Evolutionary conservation across 2,329 filamentous ascomycete genomes (phyloP), one percentile per base, ranked within the genome.

Genomic region (Thielaviopsis ethacetica): DNA sequence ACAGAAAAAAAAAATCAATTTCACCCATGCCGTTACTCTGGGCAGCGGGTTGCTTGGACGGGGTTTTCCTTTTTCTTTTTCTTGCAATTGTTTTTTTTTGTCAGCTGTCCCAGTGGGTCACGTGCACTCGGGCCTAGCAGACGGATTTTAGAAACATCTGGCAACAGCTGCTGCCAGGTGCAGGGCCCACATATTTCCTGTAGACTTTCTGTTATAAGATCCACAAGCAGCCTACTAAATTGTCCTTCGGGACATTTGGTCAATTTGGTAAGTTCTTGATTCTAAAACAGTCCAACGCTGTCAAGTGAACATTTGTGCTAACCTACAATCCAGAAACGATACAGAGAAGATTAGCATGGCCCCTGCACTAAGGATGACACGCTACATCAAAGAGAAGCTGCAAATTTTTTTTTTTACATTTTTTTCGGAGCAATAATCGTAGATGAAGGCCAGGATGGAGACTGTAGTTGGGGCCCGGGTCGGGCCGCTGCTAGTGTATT

Each of bases 341-440:
- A 82, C 78, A 84, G 80, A 84, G 81, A 84, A 84, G 80, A 84
- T 84, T 86, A 86, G 84, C 84, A 86, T 86, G 83, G 83, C 83
- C 84, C 80, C 79, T 83, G 80, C 79, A 83, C 87, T 91, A 91
- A 91, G 87, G 87, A 91, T 91, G 87, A 91, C 86, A 90, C 84
- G 83, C 83, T 85, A 77, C 81, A 83, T 81, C 82, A 85, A 85
- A 86, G 83, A 85, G 83, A 84, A 81, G 78, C 81, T 80, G 77
- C 57, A 57, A 59, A 62, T 62, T 62, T 62, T 62, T 62, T 62
- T 62, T 62, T 62, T 62, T 24, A 30, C 27, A 49, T 15, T 27
- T 49, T 55, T n/a, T n/a, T 19, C 10, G 2, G 54, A 17, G 2
- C 7, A 2, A 12, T 2, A 21, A 22, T 54, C 9, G 30, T 34